Evolutionary conservation across 1,284 basidiomycete species (phyloP), one percentile per base, ranked within the genome.

Genomic region (Cryptococcus maquisensis): DNA sequence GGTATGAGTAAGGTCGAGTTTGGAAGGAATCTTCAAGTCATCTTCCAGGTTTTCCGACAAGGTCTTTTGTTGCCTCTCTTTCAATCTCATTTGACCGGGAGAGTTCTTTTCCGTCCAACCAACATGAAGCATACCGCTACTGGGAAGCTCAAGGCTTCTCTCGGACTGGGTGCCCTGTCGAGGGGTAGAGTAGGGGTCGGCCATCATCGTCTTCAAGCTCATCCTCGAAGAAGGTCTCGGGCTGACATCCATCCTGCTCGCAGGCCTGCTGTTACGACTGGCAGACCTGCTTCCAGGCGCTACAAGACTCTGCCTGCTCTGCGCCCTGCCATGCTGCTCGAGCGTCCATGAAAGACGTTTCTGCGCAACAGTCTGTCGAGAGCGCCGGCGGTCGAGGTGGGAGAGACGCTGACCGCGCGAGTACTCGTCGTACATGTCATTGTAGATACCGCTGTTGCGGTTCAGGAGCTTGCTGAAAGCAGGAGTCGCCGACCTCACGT

Each of bases 341-440:
- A 62, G 55, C 4, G 53, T 54, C 71, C 71, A 71, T 20, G 59
- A 65, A 3, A 71, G 54, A 5, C 65, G 56, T 35, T 63, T 65
- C 47, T 68, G 65, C 12, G 64, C 65, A 3, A 38, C 48, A n/a
- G 59, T 66, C 9, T n/a, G 28, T 47, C 49, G 39, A 49, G 43
- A 32, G 53, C 48, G 20, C 35, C 52, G 9, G 40, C 21, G 24
- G 26, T 38, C 12, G 28, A 24, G 18, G 10, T 47, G 53, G 2
- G 64, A 65, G 9, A 51, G 41, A 24, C 62, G 53, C 18, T 41
- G 39, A 4, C 57, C 58, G 8, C 54, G 50, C 18, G 61, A 48
- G 50, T 75, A 73, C 18, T 68, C 68, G 32, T 71, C 71, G 15
- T 73, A 56, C 18, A 75, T 59, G 43, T 69, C 69, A 42, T 67